Conservation (phyloP, 768 basidiomycete genomes). For the Cantharellus cinnabarinus region DNA sequence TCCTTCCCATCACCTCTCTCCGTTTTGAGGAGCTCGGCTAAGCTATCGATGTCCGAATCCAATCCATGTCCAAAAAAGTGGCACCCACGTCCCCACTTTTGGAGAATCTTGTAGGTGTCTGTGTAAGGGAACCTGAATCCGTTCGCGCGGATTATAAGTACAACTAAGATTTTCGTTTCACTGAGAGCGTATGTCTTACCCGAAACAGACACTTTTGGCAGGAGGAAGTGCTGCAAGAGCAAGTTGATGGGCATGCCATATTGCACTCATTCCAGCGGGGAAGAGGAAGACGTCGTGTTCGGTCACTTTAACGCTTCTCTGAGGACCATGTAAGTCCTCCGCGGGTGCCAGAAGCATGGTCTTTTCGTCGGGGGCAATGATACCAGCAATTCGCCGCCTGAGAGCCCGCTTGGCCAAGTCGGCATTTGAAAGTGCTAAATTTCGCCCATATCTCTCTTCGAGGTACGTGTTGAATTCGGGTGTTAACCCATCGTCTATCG, state of each 20-base stretch:
- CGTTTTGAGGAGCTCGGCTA: slow-evolving; percentile 39
- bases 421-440: slow-evolving; percentile 53
- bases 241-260: slow-evolving; percentile 77
- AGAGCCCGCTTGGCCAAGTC: slow-evolving; percentile 70
- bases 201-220: slow-evolving; percentile 83
- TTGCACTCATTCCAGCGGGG: slow-evolving; percentile 81
- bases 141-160: not conserved
- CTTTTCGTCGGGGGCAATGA: slow-evolving; percentile 23
- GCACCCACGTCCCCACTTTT: slow-evolving; percentile 93
- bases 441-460: slow-evolving; percentile 89
- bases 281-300: slow-evolving; percentile 83
- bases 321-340: slow-evolving; percentile 8
- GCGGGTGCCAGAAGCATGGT: slow-evolving; percentile 9
- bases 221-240: slow-evolving; percentile 25
- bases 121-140: slow-evolving; percentile 74
- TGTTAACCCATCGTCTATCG: slow-evolving; percentile 7
- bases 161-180: not conserved
- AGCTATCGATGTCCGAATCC: slow-evolving; percentile 45
- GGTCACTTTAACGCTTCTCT: slow-evolving; percentile 45
- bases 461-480: slow-evolving; percentile 52
- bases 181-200: slow-evolving; percentile 60
- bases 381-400: slow-evolving; percentile 76
- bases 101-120: slow-evolving; percentile 80
- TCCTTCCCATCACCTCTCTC: not conserved
- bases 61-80: slow-evolving; percentile 72